A percentile compares a stretch with the other conserved stretches of the same genome.
These are phyloP conservation scores for Pleurotus giganteus DNA, from an alignment of 768 basidiomycete species.

Conservation along the genomic window DNA sequence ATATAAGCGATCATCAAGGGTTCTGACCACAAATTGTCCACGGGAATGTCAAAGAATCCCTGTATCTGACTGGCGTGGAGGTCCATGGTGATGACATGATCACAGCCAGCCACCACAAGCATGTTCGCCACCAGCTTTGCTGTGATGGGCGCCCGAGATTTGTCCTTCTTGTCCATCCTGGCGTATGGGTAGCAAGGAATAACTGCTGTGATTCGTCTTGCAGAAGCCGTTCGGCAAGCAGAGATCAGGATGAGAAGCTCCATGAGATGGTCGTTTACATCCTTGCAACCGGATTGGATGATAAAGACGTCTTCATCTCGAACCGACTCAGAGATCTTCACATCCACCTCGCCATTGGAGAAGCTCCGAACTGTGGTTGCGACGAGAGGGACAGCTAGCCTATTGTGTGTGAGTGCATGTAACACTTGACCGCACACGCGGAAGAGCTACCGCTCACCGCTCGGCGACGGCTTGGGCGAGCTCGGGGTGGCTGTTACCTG, in stretches of 20 bases:
- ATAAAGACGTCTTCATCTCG: slow-evolving; percentile 99
- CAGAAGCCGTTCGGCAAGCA: slow-evolving; percentile 95
- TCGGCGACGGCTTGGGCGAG: slow-evolving; percentile 94
- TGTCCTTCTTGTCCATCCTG: slow-evolving; percentile 98
- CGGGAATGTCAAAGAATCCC: slow-evolving; percentile 98
- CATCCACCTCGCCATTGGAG: slow-evolving; percentile 93
- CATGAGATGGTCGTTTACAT: slow-evolving; percentile 97
- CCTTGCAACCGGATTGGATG: slow-evolving; percentile 86
- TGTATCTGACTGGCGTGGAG: slow-evolving; percentile 97
- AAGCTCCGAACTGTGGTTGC: slow-evolving; percentile 87
- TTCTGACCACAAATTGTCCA: slow-evolving; percentile 96
- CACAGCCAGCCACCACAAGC: slow-evolving; percentile 94
- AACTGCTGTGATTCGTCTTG: slow-evolving; percentile 93
- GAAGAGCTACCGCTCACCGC: slow-evolving; percentile 75
- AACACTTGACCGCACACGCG: slow-evolving; percentile 37
- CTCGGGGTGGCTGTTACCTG: slow-evolving; percentile 98
- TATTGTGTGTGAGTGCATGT: slow-evolving; percentile 50
- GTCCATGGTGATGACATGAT: slow-evolving; percentile 99
- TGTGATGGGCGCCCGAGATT: slow-evolving; percentile 92
- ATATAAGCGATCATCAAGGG: slow-evolving; percentile 94
- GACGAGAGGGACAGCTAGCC: slow-evolving; percentile 85
- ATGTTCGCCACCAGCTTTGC: slow-evolving; percentile 98
- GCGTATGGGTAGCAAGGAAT: slow-evolving; percentile 98
- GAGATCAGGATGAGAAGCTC: slow-evolving; percentile 98
- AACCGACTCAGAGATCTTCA: slow-evolving; percentile 93